phyloP scores from a whole-genome alignment of 345 rosid species.

The Hibiscus tridactylites region DNA sequence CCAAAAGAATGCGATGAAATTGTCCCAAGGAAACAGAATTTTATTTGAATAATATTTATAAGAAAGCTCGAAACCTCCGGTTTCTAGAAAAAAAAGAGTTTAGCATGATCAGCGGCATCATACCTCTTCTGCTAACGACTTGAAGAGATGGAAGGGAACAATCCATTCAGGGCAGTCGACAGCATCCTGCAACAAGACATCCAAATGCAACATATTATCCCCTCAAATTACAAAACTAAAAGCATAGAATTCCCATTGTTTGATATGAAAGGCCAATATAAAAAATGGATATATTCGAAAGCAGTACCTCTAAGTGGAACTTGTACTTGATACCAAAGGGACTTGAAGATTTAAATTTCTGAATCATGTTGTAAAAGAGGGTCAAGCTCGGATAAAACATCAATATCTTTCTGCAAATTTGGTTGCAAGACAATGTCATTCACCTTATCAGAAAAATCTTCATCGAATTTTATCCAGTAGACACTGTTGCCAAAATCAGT shows the following conservation, averaged over 20 bases:
- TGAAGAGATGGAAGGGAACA: conserved; percentile 87
- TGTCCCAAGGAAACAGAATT: not conserved
- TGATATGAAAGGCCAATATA: too few species aligned
- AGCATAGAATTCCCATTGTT: not conserved
- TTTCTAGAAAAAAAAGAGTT: not conserved
- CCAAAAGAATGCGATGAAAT: too few species aligned
- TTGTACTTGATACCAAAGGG: conserved; percentile 85
- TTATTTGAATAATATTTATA: not conserved
- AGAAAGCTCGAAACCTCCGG: not conserved
- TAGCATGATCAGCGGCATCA: not conserved
- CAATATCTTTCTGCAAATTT: not conserved
- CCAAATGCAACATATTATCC: not conserved
- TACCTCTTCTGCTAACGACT: conserved; percentile 92
- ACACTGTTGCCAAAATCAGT: conserved; percentile 67
- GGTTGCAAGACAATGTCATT: not conserved
- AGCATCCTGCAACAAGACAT: conserved; percentile 61
- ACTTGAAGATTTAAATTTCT: conserved; percentile 72
- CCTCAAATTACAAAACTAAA: not conserved
- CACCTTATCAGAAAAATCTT: conserved; percentile 76
- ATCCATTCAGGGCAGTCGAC: conserved; percentile 99
- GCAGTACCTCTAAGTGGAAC: conserved; percentile 83
- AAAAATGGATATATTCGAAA: not conserved
- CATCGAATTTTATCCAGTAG: conserved; percentile 83
- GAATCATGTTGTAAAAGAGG: conserved; percentile 22
- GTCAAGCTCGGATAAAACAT: conserved; percentile 7